Conservation (phyloP, 768 basidiomycete genomes). For the Cystofilobasidium macerans region DNA sequence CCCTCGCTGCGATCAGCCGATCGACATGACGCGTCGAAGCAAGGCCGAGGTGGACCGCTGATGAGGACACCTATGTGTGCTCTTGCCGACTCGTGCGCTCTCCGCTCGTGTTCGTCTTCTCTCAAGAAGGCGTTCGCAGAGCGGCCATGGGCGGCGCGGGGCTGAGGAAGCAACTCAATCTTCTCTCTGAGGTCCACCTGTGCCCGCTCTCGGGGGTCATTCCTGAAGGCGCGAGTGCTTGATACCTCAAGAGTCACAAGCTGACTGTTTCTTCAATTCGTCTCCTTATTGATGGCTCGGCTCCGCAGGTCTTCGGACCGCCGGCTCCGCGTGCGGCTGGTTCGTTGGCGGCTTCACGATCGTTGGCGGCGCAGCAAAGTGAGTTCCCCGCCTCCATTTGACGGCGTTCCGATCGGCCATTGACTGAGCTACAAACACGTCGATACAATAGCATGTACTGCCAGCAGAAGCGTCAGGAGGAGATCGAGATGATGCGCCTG, state of each 20-base stretch:
- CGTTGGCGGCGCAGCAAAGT: constrained; percentile 19
- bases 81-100: constrained; percentile 12
- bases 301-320: neutral
- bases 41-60: neutral
- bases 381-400: neutral
- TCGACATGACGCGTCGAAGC: too few relatives aligned
- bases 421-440: too few relatives aligned
- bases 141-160: neutral
- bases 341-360: constrained; percentile 7
- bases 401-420: too few relatives aligned
- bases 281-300: neutral
- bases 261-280: neutral
- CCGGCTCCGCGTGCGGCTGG: constrained; percentile 3
- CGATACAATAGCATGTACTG: neutral
- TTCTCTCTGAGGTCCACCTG: constrained; percentile 15
- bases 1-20: too few relatives aligned
- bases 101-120: neutral
- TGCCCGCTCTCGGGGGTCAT: too few relatives aligned
- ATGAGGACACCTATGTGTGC: neutral
- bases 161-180: constrained; percentile 15
- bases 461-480: neutral
- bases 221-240: too few relatives aligned
- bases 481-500: constrained; percentile 3
- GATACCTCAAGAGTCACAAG: too few relatives aligned
- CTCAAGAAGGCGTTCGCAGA: neutral